Evolutionary conservation across 106 monocot species (phyloP).

Genomic region (Cymbidium sinense): DNA sequence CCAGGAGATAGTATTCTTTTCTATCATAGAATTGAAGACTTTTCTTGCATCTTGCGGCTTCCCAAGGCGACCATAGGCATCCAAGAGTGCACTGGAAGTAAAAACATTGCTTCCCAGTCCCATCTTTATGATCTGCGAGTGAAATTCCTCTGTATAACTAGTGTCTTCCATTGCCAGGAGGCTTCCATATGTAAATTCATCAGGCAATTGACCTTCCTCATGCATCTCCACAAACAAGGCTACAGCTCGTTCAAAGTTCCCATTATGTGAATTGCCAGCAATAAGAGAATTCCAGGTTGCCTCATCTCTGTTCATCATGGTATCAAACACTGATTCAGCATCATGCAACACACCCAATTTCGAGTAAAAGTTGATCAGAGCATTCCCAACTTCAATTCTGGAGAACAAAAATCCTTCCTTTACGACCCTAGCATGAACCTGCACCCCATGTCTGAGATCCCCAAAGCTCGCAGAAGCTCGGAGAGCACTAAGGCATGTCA

Average conservation of each 20-base stretch:
- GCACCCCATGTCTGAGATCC: constrained; percentile 5
- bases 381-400: constrained; percentile 19
- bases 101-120: constrained; percentile 15
- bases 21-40: constrained; percentile 23
- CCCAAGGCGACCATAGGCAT: constrained; percentile 27
- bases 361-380: constrained; percentile 36
- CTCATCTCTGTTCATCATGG: constrained; percentile 17
- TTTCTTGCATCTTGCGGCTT: constrained; percentile 12
- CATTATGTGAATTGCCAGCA: constrained; percentile 17
- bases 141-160: constrained; percentile 10
- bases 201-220: constrained; percentile 17
- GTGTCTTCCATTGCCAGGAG: constrained; percentile 13
- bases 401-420: constrained; percentile 14
- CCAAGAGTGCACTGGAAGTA: constrained; percentile 19
- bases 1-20: constrained; percentile 22
- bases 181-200: constrained; percentile 31
- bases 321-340: constrained; percentile 17
- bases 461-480: constrained; percentile 12
- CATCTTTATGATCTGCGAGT: constrained; percentile 18
- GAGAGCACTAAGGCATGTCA: constrained; percentile 24
- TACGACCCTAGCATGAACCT: constrained; percentile 25
- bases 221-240: constrained; percentile 21
- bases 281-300: constrained; percentile 38
- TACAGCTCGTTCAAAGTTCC: constrained; percentile 19
- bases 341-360: constrained; percentile 17